Base-by-base conservation (phyloP, 306 rosid species). In the Begonia peltatifolia region DNA sequence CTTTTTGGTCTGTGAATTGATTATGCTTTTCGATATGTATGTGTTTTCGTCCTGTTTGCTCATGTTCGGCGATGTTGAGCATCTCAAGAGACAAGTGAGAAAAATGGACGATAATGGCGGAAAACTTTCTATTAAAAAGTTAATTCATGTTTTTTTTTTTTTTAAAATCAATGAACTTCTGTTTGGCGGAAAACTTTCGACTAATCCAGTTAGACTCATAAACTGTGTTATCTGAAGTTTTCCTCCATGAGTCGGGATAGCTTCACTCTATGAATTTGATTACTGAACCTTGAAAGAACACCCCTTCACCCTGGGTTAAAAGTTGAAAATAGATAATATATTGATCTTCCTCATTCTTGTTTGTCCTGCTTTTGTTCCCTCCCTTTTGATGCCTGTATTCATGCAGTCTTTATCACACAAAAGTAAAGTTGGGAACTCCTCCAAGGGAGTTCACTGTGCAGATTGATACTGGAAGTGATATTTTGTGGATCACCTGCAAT, bases 391-490 rank as follows among this genome's bases (percentile, higher is more conserved):
- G 2, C 59, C 51, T 68, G 72, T 72, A 59, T 50, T 70, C 72
- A 43, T 59, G 51, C 61, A 90, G 99, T 82, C 67, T 90, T 62
- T 90, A 90, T 76, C 83, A 65, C 59, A 76, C 99, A 1, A 80
- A 75, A 72, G 94, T 90, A 62, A 83, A 74, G 72, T 62, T 90
- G 74, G 95, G 99, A 42, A 70, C 89, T 63, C 99, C 94, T 54
- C 86, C 87, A 17, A 80, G 56, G 69, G 95, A 90, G 64, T 90
- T 80, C 71, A 76, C 70, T 47, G 99, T 90, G 47, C 92, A 86
- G 86, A 83, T 90, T 61, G 99, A 86, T 63, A 86, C 95, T 4
- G 95, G 99, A 46, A 90, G 99, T 62, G 99, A 90, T 41, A 68
- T 83, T 64, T 79, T 90, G 80, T 90, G 99, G 99, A 76, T 90